Conservation (phyloP, 2,329 filamentous ascomycete species). For the Clonostachys chloroleuca region DNA sequence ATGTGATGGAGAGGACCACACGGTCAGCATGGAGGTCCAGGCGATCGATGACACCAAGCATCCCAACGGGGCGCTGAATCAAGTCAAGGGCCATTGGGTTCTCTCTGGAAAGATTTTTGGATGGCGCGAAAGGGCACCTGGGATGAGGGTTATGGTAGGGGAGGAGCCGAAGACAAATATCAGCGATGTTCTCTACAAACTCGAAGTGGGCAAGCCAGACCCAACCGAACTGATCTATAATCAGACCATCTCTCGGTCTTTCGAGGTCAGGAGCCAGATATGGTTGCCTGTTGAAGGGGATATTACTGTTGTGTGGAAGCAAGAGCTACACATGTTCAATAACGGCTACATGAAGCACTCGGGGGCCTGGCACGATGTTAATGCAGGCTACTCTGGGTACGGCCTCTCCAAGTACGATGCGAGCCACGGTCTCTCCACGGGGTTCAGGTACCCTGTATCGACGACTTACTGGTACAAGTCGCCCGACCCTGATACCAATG, state of each 20-base stretch:
- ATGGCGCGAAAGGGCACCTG: constrained; percentile 53
- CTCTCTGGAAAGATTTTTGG: constrained; percentile 77
- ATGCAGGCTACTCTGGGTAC: constrained; percentile 8
- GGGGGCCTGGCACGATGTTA: constrained; percentile 31
- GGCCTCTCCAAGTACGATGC: constrained; percentile 3
- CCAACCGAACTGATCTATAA: constrained; percentile 21
- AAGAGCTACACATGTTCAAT: constrained; percentile 49
- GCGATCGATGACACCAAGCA: constrained; percentile 55
- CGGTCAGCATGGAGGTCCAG: constrained; percentile 62
- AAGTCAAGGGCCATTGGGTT: constrained; percentile 52
- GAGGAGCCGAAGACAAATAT: constrained; percentile 29
- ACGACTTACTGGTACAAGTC: not conserved
- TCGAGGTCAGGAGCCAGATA: constrained; percentile 55
- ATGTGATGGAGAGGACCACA: constrained; percentile 60
- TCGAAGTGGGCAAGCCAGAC: constrained; percentile 32
- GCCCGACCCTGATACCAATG: not conserved
- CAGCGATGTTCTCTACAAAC: constrained; percentile 38
- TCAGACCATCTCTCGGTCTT: constrained; percentile 48
- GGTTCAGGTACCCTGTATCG: constrained; percentile 8
- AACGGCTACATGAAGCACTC: constrained; percentile 37
- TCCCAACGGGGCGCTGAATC: constrained; percentile 36
- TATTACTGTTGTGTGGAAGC: constrained; percentile 46
- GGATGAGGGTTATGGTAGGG: constrained; percentile 42
- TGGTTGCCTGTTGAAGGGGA: constrained; percentile 18
- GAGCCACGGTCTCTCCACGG: not conserved